These are phyloP conservation scores for Dictyostelium firmibasis DNA, from an alignment of 78 protist genomes.

Conservation along the genomic window DNA sequence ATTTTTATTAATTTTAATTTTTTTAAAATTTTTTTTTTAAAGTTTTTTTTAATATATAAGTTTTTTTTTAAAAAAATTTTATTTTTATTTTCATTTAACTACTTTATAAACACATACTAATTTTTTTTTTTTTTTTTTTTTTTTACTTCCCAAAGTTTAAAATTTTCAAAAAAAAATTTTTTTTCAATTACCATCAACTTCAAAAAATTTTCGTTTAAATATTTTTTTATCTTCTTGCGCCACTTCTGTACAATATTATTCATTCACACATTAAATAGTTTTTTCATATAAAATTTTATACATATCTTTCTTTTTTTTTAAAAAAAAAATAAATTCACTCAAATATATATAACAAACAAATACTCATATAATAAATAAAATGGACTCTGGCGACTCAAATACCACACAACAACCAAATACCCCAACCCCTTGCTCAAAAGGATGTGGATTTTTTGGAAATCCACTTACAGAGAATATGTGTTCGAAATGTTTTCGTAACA, in stretches of 20 bases:
- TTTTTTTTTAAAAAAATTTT: too few relatives aligned
- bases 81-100: background rate
- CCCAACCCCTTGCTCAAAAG: constrained; percentile 78
- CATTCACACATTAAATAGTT: background rate
- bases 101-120: background rate
- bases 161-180: background rate
- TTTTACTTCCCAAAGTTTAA: too few relatives aligned
- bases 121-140: too few relatives aligned
- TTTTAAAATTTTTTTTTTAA: too few relatives aligned
- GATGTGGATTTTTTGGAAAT: constrained; percentile 84
- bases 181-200: background rate
- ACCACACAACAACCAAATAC: constrained; percentile 44
- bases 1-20: too few relatives aligned
- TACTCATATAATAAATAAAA: background rate
- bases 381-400: constrained; percentile 66
- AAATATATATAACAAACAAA: background rate
- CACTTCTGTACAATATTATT: background rate
- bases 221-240: background rate
- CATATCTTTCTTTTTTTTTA: background rate
- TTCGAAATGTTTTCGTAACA: constrained; percentile 60
- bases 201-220: background rate
- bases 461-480: constrained; percentile 71
- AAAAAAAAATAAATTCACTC: background rate
- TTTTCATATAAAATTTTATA: background rate
- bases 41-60: too few relatives aligned